Evolutionary conservation across 1,284 basidiomycete species (phyloP).

Genomic region (Porodaedalea pini): DNA sequence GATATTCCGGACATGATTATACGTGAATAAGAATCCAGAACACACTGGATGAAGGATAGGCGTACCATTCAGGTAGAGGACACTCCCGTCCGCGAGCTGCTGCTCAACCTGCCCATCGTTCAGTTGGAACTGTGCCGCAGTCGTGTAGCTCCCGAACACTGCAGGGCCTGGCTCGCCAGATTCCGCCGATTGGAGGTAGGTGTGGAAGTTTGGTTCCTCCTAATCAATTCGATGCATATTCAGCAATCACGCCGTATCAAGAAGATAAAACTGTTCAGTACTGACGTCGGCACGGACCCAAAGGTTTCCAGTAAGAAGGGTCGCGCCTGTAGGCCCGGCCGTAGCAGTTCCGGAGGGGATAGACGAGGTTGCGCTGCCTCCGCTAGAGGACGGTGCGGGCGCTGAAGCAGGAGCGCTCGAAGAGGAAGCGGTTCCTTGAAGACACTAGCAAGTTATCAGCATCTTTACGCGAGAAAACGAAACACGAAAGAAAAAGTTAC

Average conservation of each 20-base stretch:
- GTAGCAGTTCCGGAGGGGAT: constrained; percentile 19
- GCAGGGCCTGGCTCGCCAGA: constrained; percentile 43
- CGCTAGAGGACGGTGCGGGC: constrained; percentile 31
- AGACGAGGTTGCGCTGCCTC: constrained; percentile 38
- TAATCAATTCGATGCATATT: constrained; percentile 23
- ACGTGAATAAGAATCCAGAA: constrained; percentile 37
- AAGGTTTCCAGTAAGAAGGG: constrained; percentile 46
- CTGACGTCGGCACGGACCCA: constrained; percentile 61
- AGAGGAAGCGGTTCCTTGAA: constrained; percentile 35
- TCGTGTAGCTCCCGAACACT: constrained; percentile 46
- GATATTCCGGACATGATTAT: neutral
- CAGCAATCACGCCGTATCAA: neutral
- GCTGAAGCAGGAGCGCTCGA: constrained; percentile 2
- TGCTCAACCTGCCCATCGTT: constrained; percentile 52
- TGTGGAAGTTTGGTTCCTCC: constrained; percentile 63
- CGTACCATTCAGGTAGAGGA: constrained; percentile 24
- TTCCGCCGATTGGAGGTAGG: constrained; percentile 54
- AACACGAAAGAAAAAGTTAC: neutral
- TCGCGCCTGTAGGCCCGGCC: constrained; percentile 24
- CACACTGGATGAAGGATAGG: constrained; percentile 26
- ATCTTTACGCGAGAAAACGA: constrained; percentile 3
- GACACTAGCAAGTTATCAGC: constrained; percentile 40
- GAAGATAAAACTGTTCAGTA: constrained; percentile 9
- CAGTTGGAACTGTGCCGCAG: constrained; percentile 55
- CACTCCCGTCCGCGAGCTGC: constrained; percentile 35